A percentile compares a stretch with the other conserved stretches of the same genome.
Evolutionary conservation across 2,329 filamentous ascomycete genomes (phyloP).

Genomic region (Colletotrichum somersetense): DNA sequence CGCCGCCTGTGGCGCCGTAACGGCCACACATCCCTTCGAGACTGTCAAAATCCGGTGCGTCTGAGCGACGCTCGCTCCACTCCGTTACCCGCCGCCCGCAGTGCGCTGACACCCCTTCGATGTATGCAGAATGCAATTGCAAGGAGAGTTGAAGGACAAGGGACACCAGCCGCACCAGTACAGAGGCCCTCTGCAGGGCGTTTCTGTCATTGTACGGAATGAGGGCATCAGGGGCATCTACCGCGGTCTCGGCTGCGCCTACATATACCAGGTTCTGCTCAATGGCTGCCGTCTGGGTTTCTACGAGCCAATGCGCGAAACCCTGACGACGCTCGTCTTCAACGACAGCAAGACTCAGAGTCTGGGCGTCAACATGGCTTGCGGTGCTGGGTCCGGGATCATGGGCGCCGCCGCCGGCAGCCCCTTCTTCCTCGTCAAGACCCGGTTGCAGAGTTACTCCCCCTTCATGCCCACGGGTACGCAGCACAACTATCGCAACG

Average conservation of each 20-base stretch:
- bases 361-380: conserved; percentile 92
- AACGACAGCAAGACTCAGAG: conserved; percentile 82
- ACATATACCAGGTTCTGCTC: conserved; percentile 94
- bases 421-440: conserved; percentile 98
- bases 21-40: conserved; percentile 97
- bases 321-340: conserved; percentile 77
- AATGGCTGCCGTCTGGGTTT: conserved; percentile 97
- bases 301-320: conserved; percentile 92
- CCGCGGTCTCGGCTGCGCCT: conserved; percentile 90
- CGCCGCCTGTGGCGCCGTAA: conserved; percentile 96
- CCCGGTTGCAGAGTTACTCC: conserved; percentile 92
- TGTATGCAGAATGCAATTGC: conserved; percentile 82
- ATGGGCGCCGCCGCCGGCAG: conserved; percentile 93
- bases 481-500: conserved; percentile 93
- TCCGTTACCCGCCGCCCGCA: conserved; percentile 37
- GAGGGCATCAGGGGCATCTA: conserved; percentile 90
- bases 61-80: conserved; percentile 30
- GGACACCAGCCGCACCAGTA: conserved; percentile 89
- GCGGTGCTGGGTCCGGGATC: conserved; percentile 88
- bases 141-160: conserved; percentile 93
- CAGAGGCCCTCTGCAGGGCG: conserved; percentile 90
- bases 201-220: conserved; percentile 89
- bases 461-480: conserved; percentile 94
- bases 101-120: conserved; percentile 23
- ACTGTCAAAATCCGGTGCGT: conserved; percentile 96